These are phyloP conservation scores for Hypericum androsaemum DNA, from an alignment of 345 rosid genomes.

Conservation along the genomic window DNA sequence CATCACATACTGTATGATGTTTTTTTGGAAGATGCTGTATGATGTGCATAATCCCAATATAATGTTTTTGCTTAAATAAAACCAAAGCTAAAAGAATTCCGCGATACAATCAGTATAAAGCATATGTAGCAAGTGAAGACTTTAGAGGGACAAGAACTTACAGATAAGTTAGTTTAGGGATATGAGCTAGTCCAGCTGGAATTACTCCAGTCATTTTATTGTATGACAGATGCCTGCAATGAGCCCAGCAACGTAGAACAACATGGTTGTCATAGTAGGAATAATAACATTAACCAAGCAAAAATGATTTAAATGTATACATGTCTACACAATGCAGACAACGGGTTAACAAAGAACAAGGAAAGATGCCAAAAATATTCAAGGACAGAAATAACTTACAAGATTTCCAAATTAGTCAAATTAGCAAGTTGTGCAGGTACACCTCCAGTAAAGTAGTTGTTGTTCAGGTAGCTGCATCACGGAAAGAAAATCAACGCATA, in stretches of 20 bases:
- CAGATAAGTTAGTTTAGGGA: conserved; percentile 75
- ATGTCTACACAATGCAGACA: neutral
- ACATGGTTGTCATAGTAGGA: neutral
- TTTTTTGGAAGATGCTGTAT: too few species aligned
- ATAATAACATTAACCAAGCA: neutral
- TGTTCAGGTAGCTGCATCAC: conserved; percentile 59
- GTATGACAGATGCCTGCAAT: conserved; percentile 64
- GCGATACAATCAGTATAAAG: neutral
- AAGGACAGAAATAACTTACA: conserved; percentile 39
- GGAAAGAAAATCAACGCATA: neutral
- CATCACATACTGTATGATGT: too few species aligned
- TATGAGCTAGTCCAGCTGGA: conserved; percentile 61
- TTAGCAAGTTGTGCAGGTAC: conserved; percentile 89
- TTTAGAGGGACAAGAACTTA: conserved; percentile 27
- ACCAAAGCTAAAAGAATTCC: neutral
- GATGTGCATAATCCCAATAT: too few species aligned
- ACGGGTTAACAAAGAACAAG: neutral
- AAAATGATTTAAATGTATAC: neutral
- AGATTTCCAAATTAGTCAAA: conserved; percentile 73
- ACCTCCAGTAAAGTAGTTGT: conserved; percentile 88
- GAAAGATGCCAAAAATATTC: neutral
- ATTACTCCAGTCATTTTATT: conserved; percentile 76
- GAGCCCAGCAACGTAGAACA: conserved; percentile 10
- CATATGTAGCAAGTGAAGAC: neutral
- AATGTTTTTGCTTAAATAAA: too few species aligned